phyloP scores from a whole-genome alignment of 495 filamentous ascomycete genomes.

The Penicilliopsis zonata region DNA sequence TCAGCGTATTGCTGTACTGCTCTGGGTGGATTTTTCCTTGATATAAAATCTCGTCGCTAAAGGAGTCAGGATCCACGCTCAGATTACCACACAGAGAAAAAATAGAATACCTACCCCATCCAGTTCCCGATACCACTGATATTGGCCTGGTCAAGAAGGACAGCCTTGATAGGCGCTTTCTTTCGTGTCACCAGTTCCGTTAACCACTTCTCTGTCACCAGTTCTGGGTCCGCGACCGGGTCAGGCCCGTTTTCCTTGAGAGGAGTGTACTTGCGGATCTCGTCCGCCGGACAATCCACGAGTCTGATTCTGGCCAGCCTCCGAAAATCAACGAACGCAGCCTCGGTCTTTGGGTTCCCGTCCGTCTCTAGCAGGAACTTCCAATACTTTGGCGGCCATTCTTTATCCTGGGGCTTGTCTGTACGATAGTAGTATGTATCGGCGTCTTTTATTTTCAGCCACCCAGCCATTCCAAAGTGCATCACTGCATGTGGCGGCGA shows the following conservation, averaged over 20 bases:
- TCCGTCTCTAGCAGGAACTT: conserved; percentile 70
- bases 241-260: conserved; percentile 88
- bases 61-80: neutral
- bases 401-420: conserved; percentile 42
- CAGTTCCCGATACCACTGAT: conserved; percentile 94
- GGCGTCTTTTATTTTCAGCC: conserved; percentile 73
- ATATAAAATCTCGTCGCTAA: conserved; percentile 77
- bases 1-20: conserved; percentile 77
- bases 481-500: conserved; percentile 76
- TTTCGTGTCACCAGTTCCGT: conserved; percentile 54
- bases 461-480: conserved; percentile 86
- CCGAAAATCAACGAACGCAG: conserved; percentile 74
- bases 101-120: conserved; percentile 63
- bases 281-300: conserved; percentile 62
- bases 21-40: conserved; percentile 83
- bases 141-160: conserved; percentile 78
- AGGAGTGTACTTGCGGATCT: conserved; percentile 67
- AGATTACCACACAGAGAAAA: neutral
- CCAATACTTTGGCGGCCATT: conserved; percentile 85
- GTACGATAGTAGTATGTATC: conserved; percentile 68
- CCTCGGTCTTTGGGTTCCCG: conserved; percentile 47
- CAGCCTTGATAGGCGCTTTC: conserved; percentile 72
- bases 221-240: conserved; percentile 70
- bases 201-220: conserved; percentile 63
- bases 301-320: conserved; percentile 68